Percentiles rank a stretch among this genome's conserved stretches.
These are phyloP conservation scores for Chlorencoelia australis DNA, from an alignment of 2,329 filamentous ascomycete species.

Conservation along the genomic window DNA sequence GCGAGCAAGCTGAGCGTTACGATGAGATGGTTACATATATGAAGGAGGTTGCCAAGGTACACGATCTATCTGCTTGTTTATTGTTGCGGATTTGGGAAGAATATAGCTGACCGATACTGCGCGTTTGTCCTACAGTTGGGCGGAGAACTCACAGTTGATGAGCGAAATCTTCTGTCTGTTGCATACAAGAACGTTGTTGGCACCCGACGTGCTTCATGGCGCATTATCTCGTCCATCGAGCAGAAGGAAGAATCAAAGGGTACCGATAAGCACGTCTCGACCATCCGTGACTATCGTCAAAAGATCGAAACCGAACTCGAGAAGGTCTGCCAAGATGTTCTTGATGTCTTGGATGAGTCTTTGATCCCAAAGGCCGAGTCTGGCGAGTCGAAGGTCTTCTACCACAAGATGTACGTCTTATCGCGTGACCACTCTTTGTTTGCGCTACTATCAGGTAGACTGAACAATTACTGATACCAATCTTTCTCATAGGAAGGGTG, in stretches of 20 bases:
- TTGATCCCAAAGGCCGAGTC: slow-evolving; percentile 93
- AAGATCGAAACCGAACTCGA: slow-evolving; percentile 98
- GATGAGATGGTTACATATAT: slow-evolving; percentile 99
- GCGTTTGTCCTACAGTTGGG: slow-evolving; percentile 41
- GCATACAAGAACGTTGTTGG: slow-evolving; percentile 99
- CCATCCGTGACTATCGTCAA: slow-evolving; percentile 94
- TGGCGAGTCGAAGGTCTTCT: slow-evolving; percentile 99
- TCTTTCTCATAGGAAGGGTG: slow-evolving; percentile 65
- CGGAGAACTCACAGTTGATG: slow-evolving; percentile 80
- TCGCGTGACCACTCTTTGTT: slow-evolving; percentile 9
- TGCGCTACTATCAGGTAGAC: too few relatives aligned
- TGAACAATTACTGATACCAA: too few relatives aligned
- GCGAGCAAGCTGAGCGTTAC: slow-evolving; percentile 99
- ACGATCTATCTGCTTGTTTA: slow-evolving; percentile 20
- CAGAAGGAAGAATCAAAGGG: slow-evolving; percentile 99
- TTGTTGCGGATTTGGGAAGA: slow-evolving; percentile 4
- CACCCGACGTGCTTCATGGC: slow-evolving; percentile 95
- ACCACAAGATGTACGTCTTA: slow-evolving; percentile 92
- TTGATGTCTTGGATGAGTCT: slow-evolving; percentile 85
- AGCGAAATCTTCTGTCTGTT: slow-evolving; percentile 96
- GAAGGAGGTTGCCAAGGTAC: slow-evolving; percentile 98
- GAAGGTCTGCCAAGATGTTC: slow-evolving; percentile 96
- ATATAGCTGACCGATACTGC: slow-evolving; percentile 16
- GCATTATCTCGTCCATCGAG: slow-evolving; percentile 99
- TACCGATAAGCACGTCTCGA: slow-evolving; percentile 84